A percentile compares a stretch with the other conserved stretches of the same genome.
These are phyloP conservation scores for Discostella stelligera DNA, from an alignment of 352 stramenopile genomes.

Conservation along the genomic window DNA sequence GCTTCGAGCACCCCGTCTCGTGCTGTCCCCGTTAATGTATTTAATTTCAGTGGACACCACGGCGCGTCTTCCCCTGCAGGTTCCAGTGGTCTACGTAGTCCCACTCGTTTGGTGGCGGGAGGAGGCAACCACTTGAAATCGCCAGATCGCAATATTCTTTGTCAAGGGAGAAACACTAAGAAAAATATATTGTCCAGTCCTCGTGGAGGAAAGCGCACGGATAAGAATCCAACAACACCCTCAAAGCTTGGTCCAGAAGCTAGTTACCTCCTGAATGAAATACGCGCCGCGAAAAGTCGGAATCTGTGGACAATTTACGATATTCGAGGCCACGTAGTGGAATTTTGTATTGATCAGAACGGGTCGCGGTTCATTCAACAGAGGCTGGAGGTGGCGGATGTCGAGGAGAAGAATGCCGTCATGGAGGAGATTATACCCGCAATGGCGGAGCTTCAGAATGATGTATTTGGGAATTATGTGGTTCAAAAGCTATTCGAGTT, in stretches of 20 bases:
- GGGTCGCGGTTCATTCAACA: conserved; percentile 89
- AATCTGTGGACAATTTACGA: conserved; percentile 55
- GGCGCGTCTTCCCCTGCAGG: neutral
- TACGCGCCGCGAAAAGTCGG: conserved; percentile 43
- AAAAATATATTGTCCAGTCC: conserved; percentile 23
- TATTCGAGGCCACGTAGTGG: conserved; percentile 63
- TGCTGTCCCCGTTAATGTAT: conserved; percentile 9
- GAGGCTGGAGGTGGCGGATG: conserved; percentile 82
- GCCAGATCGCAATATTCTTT: conserved; percentile 10
- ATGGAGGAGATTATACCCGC: conserved; percentile 85
- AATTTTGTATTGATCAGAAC: conserved; percentile 89
- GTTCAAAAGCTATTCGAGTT: conserved; percentile 98
- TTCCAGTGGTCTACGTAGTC: neutral
- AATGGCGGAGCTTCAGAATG: conserved; percentile 71
- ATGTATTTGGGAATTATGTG: conserved; percentile 99
- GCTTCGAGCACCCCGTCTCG: conserved; percentile 2
- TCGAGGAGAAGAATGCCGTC: conserved; percentile 83
- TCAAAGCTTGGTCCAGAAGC: conserved; percentile 46
- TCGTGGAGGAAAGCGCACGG: conserved; percentile 22
- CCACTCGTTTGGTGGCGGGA: conserved; percentile 7
- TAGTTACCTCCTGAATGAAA: conserved; percentile 45
- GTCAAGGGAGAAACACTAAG: conserved; percentile 13
- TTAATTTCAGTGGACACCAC: conserved; percentile 19
- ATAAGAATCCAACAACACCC: conserved; percentile 35
- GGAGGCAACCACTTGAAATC: conserved; percentile 15